phyloP scores from a whole-genome alignment of 352 stramenopile genomes.

The Globisporangium lucens region DNA sequence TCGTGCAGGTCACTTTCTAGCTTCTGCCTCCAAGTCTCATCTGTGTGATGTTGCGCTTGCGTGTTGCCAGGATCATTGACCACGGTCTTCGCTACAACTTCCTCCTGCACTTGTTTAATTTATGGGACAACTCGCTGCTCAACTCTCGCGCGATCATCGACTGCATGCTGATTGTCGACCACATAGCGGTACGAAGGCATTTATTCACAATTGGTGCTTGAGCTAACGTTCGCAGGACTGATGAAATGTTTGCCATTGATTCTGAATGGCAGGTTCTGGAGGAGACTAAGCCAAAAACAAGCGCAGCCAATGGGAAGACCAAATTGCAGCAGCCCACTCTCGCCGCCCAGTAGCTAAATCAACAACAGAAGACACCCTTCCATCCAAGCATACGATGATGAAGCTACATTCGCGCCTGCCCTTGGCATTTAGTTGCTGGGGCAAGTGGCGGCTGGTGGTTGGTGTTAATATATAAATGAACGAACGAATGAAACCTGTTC shows the following conservation, averaged over 20 bases:
- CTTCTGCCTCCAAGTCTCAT: background rate
- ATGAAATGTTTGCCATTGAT: background rate
- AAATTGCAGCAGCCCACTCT: background rate
- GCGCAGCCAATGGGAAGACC: background rate
- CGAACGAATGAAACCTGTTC: background rate
- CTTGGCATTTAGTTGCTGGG: background rate
- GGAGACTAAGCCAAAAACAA: slow-evolving; percentile 26
- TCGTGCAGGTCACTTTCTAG: background rate
- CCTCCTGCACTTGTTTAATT: slow-evolving; percentile 86
- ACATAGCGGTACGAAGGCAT: slow-evolving; percentile 34
- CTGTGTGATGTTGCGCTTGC: background rate
- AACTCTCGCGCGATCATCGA: slow-evolving; percentile 84
- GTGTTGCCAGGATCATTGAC: slow-evolving; percentile 50
- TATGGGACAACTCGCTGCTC: slow-evolving; percentile 89
- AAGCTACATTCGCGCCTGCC: no score
- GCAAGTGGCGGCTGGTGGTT: background rate
- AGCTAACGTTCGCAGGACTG: background rate
- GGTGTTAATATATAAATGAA: slow-evolving; percentile 10
- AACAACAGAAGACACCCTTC: background rate
- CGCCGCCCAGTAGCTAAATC: slow-evolving; percentile 1
- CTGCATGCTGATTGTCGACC: slow-evolving; percentile 86
- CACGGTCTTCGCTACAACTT: slow-evolving; percentile 83
- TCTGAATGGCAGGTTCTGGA: slow-evolving; percentile 23
- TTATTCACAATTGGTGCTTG: background rate
- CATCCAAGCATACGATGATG: no score